Percentiles rank a stretch among this genome's conserved stretches.
Conservation (phyloP, 1,284 basidiomycete genomes). For the Boletus calvinii region DNA sequence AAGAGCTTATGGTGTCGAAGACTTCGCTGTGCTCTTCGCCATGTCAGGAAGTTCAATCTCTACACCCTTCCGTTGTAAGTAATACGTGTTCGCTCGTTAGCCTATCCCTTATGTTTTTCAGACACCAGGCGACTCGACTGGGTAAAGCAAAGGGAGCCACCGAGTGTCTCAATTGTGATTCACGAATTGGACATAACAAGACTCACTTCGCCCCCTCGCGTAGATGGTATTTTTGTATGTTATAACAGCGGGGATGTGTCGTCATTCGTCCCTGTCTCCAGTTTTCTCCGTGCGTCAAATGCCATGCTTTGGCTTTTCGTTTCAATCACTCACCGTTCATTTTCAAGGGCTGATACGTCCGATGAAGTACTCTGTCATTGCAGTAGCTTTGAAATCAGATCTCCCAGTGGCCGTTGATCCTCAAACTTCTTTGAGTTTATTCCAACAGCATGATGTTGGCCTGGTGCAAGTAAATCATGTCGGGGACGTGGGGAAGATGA, state of each 20-base stretch:
- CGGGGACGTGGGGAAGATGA: conserved; percentile 58
- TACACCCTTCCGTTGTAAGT: conserved; percentile 46
- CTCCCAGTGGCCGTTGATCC: conserved; percentile 56
- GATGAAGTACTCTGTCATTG: conserved; percentile 58
- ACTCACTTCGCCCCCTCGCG: conserved; percentile 49
- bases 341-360: conserved; percentile 54
- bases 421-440: conserved; percentile 45
- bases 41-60: conserved; percentile 36
- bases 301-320: conserved; percentile 5
- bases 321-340: conserved; percentile 12
- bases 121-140: conserved; percentile 35
- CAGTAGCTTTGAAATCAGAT: conserved; percentile 77
- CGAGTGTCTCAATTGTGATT: conserved; percentile 31
- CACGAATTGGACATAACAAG: conserved; percentile 35
- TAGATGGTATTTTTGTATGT: conserved; percentile 72
- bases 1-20: conserved; percentile 46
- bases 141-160: conserved; percentile 33
- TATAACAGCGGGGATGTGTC: conserved; percentile 62
- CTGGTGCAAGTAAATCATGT: conserved; percentile 60
- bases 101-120: conserved; percentile 17
- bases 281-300: conserved; percentile 55
- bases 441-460: conserved; percentile 62
- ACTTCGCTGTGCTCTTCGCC: conserved; percentile 25
- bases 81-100: conserved; percentile 7
- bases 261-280: conserved; percentile 63